Evolutionary conservation across 768 basidiomycete species (phyloP).

Genomic region (Hirschioporus abietinus): DNA sequence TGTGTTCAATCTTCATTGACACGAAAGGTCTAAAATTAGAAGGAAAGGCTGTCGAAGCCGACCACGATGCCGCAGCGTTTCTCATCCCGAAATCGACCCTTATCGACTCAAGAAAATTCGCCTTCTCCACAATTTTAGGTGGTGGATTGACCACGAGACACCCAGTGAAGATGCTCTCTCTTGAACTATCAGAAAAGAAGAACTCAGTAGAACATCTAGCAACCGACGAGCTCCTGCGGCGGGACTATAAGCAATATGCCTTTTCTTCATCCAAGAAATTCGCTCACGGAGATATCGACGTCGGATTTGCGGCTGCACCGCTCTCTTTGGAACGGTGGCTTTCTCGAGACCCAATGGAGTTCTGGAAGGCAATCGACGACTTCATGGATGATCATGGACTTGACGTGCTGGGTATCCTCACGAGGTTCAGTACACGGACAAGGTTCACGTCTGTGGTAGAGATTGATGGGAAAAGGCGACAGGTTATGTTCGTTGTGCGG

Average conservation of each 20-base stretch:
- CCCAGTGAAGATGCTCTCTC: constrained; percentile 43
- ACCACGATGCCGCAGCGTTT: constrained; percentile 58
- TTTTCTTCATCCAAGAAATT: constrained; percentile 40
- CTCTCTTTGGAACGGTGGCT: not conserved
- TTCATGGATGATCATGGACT: not conserved
- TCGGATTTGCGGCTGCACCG: not conserved
- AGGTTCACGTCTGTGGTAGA: not conserved
- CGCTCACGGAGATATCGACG: constrained; percentile 6
- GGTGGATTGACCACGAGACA: constrained; percentile 4
- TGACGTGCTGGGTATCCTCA: not conserved
- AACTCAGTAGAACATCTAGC: constrained; percentile 60
- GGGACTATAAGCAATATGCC: constrained; percentile 94
- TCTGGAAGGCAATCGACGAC: not conserved
- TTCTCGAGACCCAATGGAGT: not conserved
- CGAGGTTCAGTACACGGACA: not conserved
- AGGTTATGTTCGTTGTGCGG: constrained; percentile 6
- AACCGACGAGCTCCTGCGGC: constrained; percentile 72
- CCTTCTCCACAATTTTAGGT: not conserved
- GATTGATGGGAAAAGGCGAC: not conserved
- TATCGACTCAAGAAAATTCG: constrained; percentile 19
- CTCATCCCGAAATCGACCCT: constrained; percentile 56
- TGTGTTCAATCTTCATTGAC: constrained; percentile 82
- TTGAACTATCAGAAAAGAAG: constrained; percentile 53
- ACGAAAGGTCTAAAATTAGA: constrained; percentile 72
- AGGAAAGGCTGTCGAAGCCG: constrained; percentile 68